A percentile compares a stretch with the other conserved stretches of the same genome.
Conservation (phyloP, 768 basidiomycete species). For the Tulasnella sp. region DNA sequence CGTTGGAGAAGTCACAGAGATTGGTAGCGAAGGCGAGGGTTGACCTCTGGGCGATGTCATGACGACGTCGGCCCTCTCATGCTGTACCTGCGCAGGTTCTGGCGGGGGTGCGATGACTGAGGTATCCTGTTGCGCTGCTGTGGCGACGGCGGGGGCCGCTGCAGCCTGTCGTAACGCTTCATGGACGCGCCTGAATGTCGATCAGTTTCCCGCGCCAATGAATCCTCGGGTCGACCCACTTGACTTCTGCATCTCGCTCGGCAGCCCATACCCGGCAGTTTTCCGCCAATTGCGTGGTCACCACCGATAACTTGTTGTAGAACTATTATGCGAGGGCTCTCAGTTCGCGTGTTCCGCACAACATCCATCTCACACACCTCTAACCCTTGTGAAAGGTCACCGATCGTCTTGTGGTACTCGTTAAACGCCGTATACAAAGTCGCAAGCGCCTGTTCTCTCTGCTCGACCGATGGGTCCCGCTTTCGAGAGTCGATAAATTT, state of each 20-base stretch:
- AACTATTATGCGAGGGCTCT: slow-evolving; percentile 56
- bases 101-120: neutral
- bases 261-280: slow-evolving; percentile 75
- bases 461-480: slow-evolving; percentile 76
- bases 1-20: neutral
- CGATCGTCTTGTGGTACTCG: slow-evolving; percentile 82
- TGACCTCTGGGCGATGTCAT: slow-evolving; percentile 7
- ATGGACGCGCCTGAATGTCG: slow-evolving; percentile 2
- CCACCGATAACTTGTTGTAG: slow-evolving; percentile 80
- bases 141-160: neutral
- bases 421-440: slow-evolving; percentile 82
- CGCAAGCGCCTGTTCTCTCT: slow-evolving; percentile 79
- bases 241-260: slow-evolving; percentile 70
- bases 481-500: slow-evolving; percentile 74
- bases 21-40: neutral
- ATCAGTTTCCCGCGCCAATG: slow-evolving; percentile 7
- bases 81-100: neutral
- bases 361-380: slow-evolving; percentile 54
- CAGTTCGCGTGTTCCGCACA: slow-evolving; percentile 4
- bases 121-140: neutral
- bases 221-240: slow-evolving; percentile 52
- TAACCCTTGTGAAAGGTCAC: slow-evolving; percentile 86
- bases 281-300: slow-evolving; percentile 75
- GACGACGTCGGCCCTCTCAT: neutral
- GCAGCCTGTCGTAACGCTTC: slow-evolving; percentile 9